Conservation (phyloP, 768 basidiomycete genomes). For the Nidularia pulvinata region DNA sequence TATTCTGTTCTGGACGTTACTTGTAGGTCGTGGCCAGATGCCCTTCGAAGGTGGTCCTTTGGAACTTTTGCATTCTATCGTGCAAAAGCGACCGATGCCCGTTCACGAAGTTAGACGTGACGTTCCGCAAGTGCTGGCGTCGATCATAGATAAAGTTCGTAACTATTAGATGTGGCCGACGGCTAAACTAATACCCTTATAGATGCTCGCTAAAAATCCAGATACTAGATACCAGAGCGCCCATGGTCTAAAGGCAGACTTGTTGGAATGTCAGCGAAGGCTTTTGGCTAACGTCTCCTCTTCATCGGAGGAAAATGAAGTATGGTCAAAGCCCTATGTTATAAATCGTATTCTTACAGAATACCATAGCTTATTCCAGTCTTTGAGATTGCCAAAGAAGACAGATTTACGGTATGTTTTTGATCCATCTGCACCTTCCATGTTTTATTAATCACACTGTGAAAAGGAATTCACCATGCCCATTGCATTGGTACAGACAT, state of each 20-base stretch:
- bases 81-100: slow-evolving; percentile 72
- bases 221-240: slow-evolving; percentile 74
- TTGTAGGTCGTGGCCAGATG: slow-evolving; percentile 70
- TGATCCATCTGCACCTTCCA: neutral
- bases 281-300: slow-evolving; percentile 61
- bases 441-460: neutral
- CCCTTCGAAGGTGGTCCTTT: slow-evolving; percentile 60
- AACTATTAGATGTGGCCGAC: neutral
- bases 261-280: slow-evolving; percentile 67
- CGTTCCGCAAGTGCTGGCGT: slow-evolving; percentile 68
- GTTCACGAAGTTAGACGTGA: slow-evolving; percentile 76
- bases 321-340: slow-evolving; percentile 13
- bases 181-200: neutral
- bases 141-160: slow-evolving; percentile 66
- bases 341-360: slow-evolving; percentile 5
- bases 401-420: slow-evolving; percentile 56
- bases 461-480: slow-evolving; percentile 70
- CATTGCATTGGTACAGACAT: slow-evolving; percentile 49
- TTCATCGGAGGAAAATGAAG: slow-evolving; percentile 55
- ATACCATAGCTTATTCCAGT: slow-evolving; percentile 56
- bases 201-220: slow-evolving; percentile 45
- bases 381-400: slow-evolving; percentile 66
- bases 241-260: slow-evolving; percentile 64
- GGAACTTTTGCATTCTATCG: slow-evolving; percentile 69
- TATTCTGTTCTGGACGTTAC: slow-evolving; percentile 71